Evolutionary conservation across 345 rosid genomes (phyloP).

Genomic region (Hypericum perforatum): DNA sequence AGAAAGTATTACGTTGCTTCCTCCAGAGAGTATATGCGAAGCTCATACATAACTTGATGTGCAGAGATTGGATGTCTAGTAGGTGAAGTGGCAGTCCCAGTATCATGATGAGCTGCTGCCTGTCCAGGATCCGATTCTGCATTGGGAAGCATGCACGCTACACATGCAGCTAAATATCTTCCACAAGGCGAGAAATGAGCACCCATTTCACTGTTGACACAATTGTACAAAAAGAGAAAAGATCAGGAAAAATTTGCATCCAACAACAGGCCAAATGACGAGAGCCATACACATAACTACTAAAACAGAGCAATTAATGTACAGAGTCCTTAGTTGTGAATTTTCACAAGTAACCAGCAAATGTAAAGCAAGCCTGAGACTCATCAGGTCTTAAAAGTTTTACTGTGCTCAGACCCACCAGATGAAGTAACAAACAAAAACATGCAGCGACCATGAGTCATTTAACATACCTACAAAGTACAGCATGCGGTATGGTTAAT

Average conservation of each 20-base stretch:
- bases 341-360: no score
- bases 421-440: no score
- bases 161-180: constrained; percentile 93
- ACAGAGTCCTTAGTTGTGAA: no score
- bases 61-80: constrained; percentile 92
- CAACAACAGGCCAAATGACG: constrained; percentile 1
- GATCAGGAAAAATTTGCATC: constrained; percentile 4
- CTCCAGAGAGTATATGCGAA: constrained; percentile 89
- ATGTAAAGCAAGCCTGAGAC: no score
- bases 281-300: background rate
- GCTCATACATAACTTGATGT: constrained; percentile 91
- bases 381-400: no score
- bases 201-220: constrained; percentile 88
- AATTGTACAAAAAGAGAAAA: constrained; percentile 10
- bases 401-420: no score
- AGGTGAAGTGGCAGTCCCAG: constrained; percentile 78
- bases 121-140: constrained; percentile 74
- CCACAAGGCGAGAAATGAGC: constrained; percentile 99
- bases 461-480: constrained; percentile 74
- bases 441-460: no score
- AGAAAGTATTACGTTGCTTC: constrained; percentile 66
- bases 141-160: constrained; percentile 83
- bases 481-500: constrained; percentile 78
- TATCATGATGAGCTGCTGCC: constrained; percentile 49
- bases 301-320: no score